Evolutionary conservation across 2,329 filamentous ascomycete genomes (phyloP).

Genomic region (Aphanocladium album): DNA sequence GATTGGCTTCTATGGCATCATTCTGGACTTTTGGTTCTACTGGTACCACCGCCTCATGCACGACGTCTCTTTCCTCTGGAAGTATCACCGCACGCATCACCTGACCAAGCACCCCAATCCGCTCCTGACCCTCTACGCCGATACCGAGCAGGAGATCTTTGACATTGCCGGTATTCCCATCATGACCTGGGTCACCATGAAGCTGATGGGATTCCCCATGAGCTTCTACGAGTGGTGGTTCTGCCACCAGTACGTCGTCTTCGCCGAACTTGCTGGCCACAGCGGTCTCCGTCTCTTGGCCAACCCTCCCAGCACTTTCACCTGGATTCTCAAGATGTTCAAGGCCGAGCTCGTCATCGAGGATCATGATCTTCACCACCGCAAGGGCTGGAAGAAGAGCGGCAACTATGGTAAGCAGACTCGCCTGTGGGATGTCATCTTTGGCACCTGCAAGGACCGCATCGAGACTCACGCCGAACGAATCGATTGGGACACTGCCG

Average conservation of each 20-base stretch:
- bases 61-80: conserved; percentile 33
- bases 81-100: conserved; percentile 38
- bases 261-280: conserved; percentile 29
- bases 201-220: conserved; percentile 32
- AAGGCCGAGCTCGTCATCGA: conserved; percentile 33
- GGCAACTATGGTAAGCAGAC: conserved; percentile 15
- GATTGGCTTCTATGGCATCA: conserved; percentile 32
- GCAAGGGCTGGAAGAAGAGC: conserved; percentile 26
- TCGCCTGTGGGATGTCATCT: conserved; percentile 13
- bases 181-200: conserved; percentile 22
- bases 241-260: conserved; percentile 34
- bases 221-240: conserved; percentile 39
- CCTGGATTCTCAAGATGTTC: conserved; percentile 27
- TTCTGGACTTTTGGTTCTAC: conserved; percentile 35
- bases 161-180: conserved; percentile 26
- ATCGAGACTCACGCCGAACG: conserved; percentile 6
- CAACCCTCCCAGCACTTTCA: conserved; percentile 26
- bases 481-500: conserved; percentile 10
- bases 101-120: conserved; percentile 34
- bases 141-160: conserved; percentile 25
- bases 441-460: conserved; percentile 12
- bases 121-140: conserved; percentile 27
- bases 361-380: conserved; percentile 34
- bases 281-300: conserved; percentile 30
- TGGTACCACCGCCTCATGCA: conserved; percentile 38